Evolutionary conservation across 2,329 filamentous ascomycete species (phyloP).

Genomic region (Talaromyces albobiverticillius): DNA sequence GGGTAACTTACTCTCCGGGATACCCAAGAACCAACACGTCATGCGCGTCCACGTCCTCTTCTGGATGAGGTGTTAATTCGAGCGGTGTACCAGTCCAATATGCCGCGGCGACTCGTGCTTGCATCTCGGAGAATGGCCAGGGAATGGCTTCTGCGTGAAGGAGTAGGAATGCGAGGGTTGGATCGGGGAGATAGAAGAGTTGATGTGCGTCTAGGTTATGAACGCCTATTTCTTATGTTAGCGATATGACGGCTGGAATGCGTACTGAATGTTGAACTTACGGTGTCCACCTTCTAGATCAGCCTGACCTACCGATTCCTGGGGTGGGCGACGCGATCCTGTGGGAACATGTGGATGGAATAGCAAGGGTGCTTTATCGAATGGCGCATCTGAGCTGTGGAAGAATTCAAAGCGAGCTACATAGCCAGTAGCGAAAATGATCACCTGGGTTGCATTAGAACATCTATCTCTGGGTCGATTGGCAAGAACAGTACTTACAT

Average conservation of each 20-base stretch:
- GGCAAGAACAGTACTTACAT: not conserved
- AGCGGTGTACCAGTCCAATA: not conserved
- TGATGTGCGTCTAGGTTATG: slow-evolving; percentile 2
- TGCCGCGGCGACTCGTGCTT: not conserved
- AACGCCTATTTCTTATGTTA: not conserved
- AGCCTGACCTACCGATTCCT: not conserved
- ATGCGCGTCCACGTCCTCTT: not conserved
- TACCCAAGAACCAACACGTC: not conserved
- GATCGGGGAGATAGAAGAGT: slow-evolving; percentile 2
- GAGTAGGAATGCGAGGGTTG: not conserved
- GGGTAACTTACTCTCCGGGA: not conserved
- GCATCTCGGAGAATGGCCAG: slow-evolving; percentile 6
- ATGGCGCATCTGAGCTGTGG: not conserved
- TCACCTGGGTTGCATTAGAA: not conserved
- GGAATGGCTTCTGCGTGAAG: slow-evolving; percentile 4
- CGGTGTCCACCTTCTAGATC: not conserved
- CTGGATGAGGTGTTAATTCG: not conserved
- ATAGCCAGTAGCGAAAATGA: slow-evolving; percentile 2
- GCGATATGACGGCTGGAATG: not conserved
- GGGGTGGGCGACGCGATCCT: not conserved
- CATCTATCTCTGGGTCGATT: not conserved
- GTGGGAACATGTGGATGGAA: not conserved
- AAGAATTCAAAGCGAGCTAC: slow-evolving; percentile 2
- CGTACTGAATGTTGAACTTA: not conserved
- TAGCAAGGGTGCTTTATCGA: not conserved